Evolutionary conservation across 768 basidiomycete species (phyloP).

Genomic region (Lactarius hengduanensis): DNA sequence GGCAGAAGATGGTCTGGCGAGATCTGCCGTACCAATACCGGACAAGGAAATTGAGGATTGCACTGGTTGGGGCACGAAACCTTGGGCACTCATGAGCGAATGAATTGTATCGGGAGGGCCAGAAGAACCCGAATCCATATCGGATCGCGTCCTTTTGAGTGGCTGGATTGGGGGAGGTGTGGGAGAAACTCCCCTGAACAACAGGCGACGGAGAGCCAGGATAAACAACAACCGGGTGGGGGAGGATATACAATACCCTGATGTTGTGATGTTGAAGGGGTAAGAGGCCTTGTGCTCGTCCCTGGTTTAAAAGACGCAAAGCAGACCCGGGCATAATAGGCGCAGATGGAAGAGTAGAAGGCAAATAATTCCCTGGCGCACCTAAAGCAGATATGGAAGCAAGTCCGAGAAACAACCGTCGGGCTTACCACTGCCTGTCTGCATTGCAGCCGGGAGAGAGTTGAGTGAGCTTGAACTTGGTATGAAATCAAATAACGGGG

Average conservation of each 20-base stretch:
- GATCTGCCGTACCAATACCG: slow-evolving; percentile 49
- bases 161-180: slow-evolving; percentile 41
- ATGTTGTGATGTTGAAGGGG: slow-evolving; percentile 70
- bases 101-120: slow-evolving; percentile 23
- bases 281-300: slow-evolving; percentile 81
- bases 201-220: slow-evolving; percentile 49
- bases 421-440: slow-evolving; percentile 24
- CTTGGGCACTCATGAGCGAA: slow-evolving; percentile 30
- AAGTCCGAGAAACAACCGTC: not conserved
- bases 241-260: slow-evolving; percentile 48
- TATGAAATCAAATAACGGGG: slow-evolving; percentile 91
- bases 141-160: slow-evolving; percentile 63
- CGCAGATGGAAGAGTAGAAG: slow-evolving; percentile 59
- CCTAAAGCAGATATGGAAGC: slow-evolving; percentile 3
- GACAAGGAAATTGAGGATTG: slow-evolving; percentile 37
- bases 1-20: slow-evolving; percentile 51
- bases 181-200: slow-evolving; percentile 34
- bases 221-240: slow-evolving; percentile 51
- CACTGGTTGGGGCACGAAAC: slow-evolving; percentile 21
- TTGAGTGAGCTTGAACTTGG: slow-evolving; percentile 70
- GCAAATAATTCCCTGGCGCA: slow-evolving; percentile 28
- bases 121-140: slow-evolving; percentile 55
- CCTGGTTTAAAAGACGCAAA: slow-evolving; percentile 79
- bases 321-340: slow-evolving; percentile 88
- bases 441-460: slow-evolving; percentile 51